Evolutionary conservation across 2,329 filamentous ascomycete species (phyloP), one percentile per base, ranked within the genome.

Genomic region (Harringtonia lauricola): DNA sequence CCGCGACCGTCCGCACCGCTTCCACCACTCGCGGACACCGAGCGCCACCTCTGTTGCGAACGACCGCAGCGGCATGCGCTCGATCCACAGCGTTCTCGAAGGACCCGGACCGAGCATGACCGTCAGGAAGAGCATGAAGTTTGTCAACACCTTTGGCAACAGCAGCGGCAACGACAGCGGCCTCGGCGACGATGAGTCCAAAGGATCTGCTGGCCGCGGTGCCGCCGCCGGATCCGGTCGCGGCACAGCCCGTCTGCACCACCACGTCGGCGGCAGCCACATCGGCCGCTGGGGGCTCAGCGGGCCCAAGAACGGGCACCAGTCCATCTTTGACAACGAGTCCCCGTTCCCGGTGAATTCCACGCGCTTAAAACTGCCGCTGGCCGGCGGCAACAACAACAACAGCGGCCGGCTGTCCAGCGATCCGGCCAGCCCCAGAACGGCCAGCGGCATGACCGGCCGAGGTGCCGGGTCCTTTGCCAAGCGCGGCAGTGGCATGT

Each of bases 51-150:
- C 90, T 7, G 80, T 83, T 74, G 72, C 62, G 18, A 87, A 83
- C 54, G 82, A 88, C 58, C 72, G 68, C 58, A 70, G 54, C 46
- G 65, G 64, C 39, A 64, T 76, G 55, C 74, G 81, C 42, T 77
- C 76, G n/a, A 81, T 87, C 47, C 77, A 79, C 48, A 72, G 74
- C 42, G 65, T 83, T 24, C 67, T 86, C 54, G 84, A 88, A 46
- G 43, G 48, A 4, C 36, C 63, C 60, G 55, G 61, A 2, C 56
- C 60, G 10, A 60, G 64, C 18, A 54, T 83, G 17, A 74, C 75
- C 9, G 76, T 83, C 53, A 95, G 94, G 65, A 88, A 86, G 66
- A 94, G 83, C 63, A 95, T 95, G 87, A 96, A 95, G 57, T 96
- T 96, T 57, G 84, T 86, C 46, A 89, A 85, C 59, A 79, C 83